A percentile compares a stretch with the other conserved stretches of the same genome.
These are phyloP conservation scores for Blastocystis sp. DNA, from an alignment of 352 stramenopile species.

Conservation along the genomic window DNA sequence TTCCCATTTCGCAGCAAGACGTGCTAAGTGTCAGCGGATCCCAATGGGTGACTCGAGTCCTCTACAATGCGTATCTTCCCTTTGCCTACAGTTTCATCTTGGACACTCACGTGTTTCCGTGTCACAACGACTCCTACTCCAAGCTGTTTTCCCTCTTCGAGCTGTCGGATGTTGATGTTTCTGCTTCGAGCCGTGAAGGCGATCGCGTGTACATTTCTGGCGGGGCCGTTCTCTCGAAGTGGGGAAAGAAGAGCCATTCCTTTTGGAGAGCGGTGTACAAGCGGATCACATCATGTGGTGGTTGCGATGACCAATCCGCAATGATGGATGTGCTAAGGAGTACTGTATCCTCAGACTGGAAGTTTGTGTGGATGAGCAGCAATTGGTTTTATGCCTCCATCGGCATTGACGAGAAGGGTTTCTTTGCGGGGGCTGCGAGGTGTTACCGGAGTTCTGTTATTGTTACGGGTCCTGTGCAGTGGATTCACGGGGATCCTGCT, in stretches of 20 bases:
- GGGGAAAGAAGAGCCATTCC: neutral
- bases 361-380: neutral
- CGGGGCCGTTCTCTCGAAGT: neutral
- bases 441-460: neutral
- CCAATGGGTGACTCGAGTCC: constrained; percentile 15
- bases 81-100: constrained; percentile 1
- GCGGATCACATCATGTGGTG: neutral
- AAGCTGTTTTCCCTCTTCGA: neutral
- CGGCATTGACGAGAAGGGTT: neutral
- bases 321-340: neutral
- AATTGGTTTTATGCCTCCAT: constrained; percentile 22
- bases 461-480: neutral
- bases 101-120: constrained; percentile 10
- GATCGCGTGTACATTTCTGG: neutral
- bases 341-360: neutral
- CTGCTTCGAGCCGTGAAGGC: neutral
- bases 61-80: constrained; percentile 48
- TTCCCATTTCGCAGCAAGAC: neutral
- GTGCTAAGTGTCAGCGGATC: neutral
- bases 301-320: neutral
- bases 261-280: neutral
- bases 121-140: neutral
- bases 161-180: neutral
- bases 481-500: neutral
- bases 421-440: neutral